Evolutionary conservation across 2,329 filamentous ascomycete species (phyloP).

Genomic region (Penicillium sp.): DNA sequence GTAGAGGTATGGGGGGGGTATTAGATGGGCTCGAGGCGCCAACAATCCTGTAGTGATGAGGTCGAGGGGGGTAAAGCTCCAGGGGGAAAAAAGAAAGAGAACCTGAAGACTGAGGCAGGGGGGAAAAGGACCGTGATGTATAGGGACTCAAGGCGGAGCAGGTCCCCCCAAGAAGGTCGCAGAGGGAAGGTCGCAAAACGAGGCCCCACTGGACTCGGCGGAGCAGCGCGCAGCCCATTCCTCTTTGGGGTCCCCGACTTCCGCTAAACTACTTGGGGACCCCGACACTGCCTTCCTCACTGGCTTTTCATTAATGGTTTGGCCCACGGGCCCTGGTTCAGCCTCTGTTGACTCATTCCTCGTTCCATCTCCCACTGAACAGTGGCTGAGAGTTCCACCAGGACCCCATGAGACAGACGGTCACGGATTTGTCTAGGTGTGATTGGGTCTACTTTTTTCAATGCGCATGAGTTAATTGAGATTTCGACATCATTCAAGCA

Average conservation of each 20-base stretch:
- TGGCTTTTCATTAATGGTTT: constrained; percentile 11
- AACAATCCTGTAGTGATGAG: constrained; percentile 8
- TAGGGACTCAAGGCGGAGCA: constrained; percentile 4
- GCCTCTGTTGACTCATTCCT: constrained; percentile 15
- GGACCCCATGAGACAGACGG: background rate
- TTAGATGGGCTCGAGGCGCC: constrained; percentile 6
- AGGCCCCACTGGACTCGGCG: constrained; percentile 7
- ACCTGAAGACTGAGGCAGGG: constrained; percentile 31
- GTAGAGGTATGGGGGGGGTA: background rate
- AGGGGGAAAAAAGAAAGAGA: constrained; percentile 27
- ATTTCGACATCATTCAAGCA: constrained; percentile 6
- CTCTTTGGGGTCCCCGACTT: constrained; percentile 39
- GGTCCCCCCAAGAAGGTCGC: background rate
- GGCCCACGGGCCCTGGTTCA: background rate
- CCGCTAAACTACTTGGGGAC: constrained; percentile 36
- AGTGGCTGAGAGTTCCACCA: constrained; percentile 1
- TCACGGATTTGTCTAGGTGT: no score
- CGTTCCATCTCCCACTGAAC: constrained; percentile 1
- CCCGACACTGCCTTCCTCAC: constrained; percentile 27
- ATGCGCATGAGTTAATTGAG: background rate
- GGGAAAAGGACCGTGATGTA: constrained; percentile 12
- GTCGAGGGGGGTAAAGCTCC: constrained; percentile 10
- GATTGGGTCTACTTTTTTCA: background rate
- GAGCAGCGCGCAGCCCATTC: constrained; percentile 22
- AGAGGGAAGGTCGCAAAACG: constrained; percentile 3